A percentile compares a stretch with the other conserved stretches of the same genome.
Conservation (phyloP, 345 rosid genomes). For the Euphorbia lathyris region DNA sequence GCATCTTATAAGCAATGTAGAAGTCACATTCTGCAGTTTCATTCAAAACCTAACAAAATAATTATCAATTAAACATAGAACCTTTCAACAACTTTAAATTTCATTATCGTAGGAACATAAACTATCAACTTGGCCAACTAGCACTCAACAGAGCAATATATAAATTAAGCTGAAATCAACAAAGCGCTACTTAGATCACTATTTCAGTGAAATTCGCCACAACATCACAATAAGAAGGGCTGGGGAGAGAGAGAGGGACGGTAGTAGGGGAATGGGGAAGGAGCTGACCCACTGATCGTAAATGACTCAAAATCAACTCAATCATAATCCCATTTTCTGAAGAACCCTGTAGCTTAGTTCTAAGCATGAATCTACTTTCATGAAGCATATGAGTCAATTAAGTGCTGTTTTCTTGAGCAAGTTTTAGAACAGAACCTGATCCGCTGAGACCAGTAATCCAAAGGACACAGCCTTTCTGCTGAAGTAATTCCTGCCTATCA, state of each 20-base stretch:
- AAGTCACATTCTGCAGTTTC: constrained; percentile 1
- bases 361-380: background rate
- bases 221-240: no score
- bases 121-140: background rate
- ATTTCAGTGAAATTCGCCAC: no score
- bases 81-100: background rate
- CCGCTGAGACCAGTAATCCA: constrained; percentile 39
- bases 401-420: background rate
- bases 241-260: background rate
- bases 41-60: background rate
- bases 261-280: background rate
- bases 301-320: background rate
- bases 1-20: background rate
- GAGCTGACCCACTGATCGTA: background rate
- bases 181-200: background rate
- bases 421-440: constrained; percentile 22
- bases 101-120: background rate
- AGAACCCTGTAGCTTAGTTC: no score
- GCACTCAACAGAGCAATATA: background rate
- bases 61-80: background rate
- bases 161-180: background rate
- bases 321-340: no score
- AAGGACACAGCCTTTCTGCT: constrained; percentile 32
- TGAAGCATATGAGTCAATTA: background rate
- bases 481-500: constrained; percentile 24